A percentile compares a stretch with the other conserved stretches of the same genome.
These are phyloP conservation scores for Rhodomyrtus tomentosa DNA, from an alignment of 345 rosid species.

Conservation along the genomic window DNA sequence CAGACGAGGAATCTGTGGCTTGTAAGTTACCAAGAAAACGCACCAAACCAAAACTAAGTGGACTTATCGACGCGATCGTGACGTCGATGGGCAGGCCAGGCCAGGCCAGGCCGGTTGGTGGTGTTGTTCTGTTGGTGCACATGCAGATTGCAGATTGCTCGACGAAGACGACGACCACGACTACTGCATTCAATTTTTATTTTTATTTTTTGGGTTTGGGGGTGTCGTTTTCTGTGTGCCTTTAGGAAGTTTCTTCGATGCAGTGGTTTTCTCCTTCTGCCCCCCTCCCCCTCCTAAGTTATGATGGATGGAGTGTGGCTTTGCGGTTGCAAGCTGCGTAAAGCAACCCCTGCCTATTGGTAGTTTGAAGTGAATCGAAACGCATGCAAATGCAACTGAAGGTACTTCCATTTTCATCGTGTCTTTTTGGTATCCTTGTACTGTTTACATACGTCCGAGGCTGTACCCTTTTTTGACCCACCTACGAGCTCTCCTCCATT, in stretches of 20 bases:
- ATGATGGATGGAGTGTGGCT: not conserved
- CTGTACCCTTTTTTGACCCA: not conserved
- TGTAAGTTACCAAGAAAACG: not conserved
- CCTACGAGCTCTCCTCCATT: not conserved
- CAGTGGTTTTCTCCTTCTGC: not conserved
- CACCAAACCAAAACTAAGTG: not conserved
- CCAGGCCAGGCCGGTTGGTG: not conserved
- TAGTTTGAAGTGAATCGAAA: not conserved
- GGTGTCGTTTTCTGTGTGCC: not conserved
- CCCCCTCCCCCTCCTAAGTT: too few species aligned
- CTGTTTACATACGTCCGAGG: not conserved
- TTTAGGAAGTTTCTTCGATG: not conserved
- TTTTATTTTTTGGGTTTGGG: not conserved
- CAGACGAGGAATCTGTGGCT: not conserved
- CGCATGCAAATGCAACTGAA: not conserved
- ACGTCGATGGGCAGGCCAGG: not conserved
- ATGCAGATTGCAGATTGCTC: not conserved
- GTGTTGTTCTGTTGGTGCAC: not conserved
- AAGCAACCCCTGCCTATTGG: not conserved
- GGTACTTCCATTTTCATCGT: not conserved
- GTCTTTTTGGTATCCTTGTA: not conserved
- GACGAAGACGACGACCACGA: too few species aligned
- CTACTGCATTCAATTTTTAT: not conserved
- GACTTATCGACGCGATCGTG: not conserved
- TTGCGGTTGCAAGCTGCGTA: not conserved